Evolutionary conservation across 1,139 yeast genomes (phyloP).

Genomic region (Wickerhamomyces sp.): DNA sequence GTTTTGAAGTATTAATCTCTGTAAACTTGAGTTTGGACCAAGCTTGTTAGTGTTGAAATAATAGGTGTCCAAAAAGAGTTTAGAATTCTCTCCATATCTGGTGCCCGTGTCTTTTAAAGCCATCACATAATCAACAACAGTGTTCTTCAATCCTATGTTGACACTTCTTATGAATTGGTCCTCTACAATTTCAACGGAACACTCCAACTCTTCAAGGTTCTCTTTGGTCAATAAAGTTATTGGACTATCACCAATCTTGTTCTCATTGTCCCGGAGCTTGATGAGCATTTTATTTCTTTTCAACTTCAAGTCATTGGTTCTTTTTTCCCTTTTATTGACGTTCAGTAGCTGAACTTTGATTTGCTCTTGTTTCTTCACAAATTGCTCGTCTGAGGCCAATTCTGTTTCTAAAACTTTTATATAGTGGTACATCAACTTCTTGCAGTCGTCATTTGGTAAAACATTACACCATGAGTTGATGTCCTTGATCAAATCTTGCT

Average conservation of each 20-base stretch:
- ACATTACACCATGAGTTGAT: slow-evolving; percentile 38
- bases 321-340: slow-evolving; percentile 47
- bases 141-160: slow-evolving; percentile 37
- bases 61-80: slow-evolving; percentile 28
- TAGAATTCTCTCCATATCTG: slow-evolving; percentile 30
- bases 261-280: slow-evolving; percentile 36
- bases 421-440: slow-evolving; percentile 36
- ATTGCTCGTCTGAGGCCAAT: slow-evolving; percentile 27
- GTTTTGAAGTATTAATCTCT: slow-evolving; percentile 21
- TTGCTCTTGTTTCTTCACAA: slow-evolving; percentile 36
- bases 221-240: slow-evolving; percentile 39
- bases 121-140: slow-evolving; percentile 38
- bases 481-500: slow-evolving; percentile 34
- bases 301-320: slow-evolving; percentile 34
- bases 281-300: slow-evolving; percentile 33
- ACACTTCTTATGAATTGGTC: slow-evolving; percentile 46
- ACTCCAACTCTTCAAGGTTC: slow-evolving; percentile 43
- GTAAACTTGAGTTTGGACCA: slow-evolving; percentile 13
- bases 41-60: slow-evolving; percentile 7
- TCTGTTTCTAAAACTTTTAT: slow-evolving; percentile 35
- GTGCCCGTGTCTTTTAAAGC: slow-evolving; percentile 33
- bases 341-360: slow-evolving; percentile 38
- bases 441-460: slow-evolving; percentile 37
- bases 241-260: slow-evolving; percentile 42
- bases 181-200: slow-evolving; percentile 45